Percentiles rank a stretch among this genome's conserved stretches.
phyloP scores from a whole-genome alignment of 495 filamentous ascomycete genomes.

The Letharia lupina region DNA sequence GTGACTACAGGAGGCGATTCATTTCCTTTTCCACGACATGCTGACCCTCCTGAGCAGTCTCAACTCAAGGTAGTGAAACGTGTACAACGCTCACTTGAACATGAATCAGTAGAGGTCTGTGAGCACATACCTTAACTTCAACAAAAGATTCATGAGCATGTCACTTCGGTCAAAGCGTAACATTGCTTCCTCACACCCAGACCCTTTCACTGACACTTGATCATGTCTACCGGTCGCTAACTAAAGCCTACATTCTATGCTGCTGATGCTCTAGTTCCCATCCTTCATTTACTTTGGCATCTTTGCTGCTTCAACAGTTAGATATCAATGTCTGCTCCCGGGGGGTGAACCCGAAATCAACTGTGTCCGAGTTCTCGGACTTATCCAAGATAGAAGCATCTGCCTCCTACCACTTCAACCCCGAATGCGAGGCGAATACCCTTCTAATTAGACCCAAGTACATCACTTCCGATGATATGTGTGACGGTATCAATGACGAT shows the following conservation, averaged over 20 bases:
- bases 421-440: slow-evolving; percentile 1
- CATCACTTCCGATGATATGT: neutral
- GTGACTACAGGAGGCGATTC: no score
- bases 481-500: slow-evolving; percentile 13
- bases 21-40: no score
- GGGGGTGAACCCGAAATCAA: neutral
- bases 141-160: no score
- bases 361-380: neutral
- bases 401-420: slow-evolving; percentile 2
- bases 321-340: neutral
- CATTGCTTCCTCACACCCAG: no score
- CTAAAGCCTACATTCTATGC: neutral
- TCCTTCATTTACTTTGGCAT: neutral
- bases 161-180: no score
- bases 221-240: no score
- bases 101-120: no score
- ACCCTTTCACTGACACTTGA: no score
- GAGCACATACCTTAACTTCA: no score
- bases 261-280: neutral
- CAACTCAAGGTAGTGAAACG: no score
- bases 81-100: no score
- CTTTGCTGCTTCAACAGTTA: neutral
- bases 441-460: neutral
- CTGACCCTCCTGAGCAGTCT: no score
- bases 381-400: neutral